Evolutionary conservation across 75 land plant genomes (phyloP).

Genomic region (Gnetum montanum): DNA sequence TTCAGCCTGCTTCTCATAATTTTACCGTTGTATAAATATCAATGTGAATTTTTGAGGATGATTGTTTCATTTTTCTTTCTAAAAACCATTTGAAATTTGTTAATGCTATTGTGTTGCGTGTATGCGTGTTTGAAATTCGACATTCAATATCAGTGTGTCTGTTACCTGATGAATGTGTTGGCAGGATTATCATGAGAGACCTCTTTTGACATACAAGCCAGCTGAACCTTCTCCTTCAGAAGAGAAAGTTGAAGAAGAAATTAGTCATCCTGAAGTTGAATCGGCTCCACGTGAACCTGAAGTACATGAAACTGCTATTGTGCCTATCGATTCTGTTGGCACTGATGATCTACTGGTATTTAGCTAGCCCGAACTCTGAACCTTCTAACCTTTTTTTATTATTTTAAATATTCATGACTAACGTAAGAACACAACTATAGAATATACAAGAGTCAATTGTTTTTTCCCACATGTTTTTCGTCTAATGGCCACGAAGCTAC

Average conservation of each 20-base stretch:
- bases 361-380: neutral
- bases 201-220: constrained; percentile 15
- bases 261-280: constrained; percentile 11
- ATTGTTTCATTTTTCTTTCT: too few species aligned
- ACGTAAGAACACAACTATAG: too few species aligned
- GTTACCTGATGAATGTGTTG: constrained; percentile 1
- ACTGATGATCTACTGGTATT: constrained; percentile 41
- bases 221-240: constrained; percentile 20
- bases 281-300: too few species aligned
- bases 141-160: neutral
- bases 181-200: constrained; percentile 38
- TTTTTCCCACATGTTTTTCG: too few species aligned
- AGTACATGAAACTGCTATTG: constrained; percentile 12
- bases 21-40: too few species aligned
- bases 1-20: too few species aligned
- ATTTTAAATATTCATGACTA: too few species aligned
- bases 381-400: neutral
- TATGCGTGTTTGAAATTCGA: neutral
- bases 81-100: neutral
- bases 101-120: neutral
- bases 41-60: too few species aligned
- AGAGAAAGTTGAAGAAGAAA: constrained; percentile 13
- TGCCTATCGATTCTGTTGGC: constrained; percentile 15
- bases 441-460: too few species aligned
- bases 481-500: too few species aligned